A percentile compares a stretch with the other conserved stretches of the same genome.
These are phyloP conservation scores for Nakazawaea siamensis DNA, from an alignment of 805 yeast genomes.

Conservation along the genomic window DNA sequence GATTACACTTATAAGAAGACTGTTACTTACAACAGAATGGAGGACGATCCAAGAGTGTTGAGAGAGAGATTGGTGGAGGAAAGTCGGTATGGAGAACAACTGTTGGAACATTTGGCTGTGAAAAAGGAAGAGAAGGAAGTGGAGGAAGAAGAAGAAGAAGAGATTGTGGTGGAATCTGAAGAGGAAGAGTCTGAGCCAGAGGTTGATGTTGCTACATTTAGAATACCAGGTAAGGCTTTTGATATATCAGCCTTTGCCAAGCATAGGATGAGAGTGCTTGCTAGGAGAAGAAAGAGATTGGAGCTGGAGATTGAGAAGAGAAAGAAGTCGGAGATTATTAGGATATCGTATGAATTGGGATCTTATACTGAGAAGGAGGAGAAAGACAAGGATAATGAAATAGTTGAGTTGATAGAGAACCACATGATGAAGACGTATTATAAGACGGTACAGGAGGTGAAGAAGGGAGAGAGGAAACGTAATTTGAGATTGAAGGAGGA, in stretches of 20 bases:
- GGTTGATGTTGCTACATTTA: background rate
- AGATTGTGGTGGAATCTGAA: conserved; percentile 5
- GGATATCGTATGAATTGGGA: conserved; percentile 22
- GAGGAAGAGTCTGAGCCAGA: background rate
- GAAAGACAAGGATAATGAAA: conserved; percentile 16
- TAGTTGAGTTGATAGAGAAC: conserved; percentile 13
- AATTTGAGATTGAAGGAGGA: conserved; percentile 19
- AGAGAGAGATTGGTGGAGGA: conserved; percentile 72
- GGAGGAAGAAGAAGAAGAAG: background rate
- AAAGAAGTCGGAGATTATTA: conserved; percentile 22
- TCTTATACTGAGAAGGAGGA: conserved; percentile 17
- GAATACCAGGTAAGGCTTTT: conserved; percentile 20
- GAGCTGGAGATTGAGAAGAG: conserved; percentile 25
- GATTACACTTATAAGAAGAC: conserved; percentile 85
- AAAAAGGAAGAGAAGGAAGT: conserved; percentile 13
- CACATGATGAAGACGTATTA: conserved; percentile 15
- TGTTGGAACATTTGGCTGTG: conserved; percentile 48
- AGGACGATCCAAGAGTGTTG: conserved; percentile 63
- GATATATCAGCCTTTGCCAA: conserved; percentile 53
- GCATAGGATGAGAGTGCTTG: conserved; percentile 31
- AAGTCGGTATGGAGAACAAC: conserved; percentile 71
- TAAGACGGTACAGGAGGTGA: conserved; percentile 19
- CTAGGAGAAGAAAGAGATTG: conserved; percentile 23
- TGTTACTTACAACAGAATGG: conserved; percentile 52
- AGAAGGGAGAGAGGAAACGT: conserved; percentile 24